Evolutionary conservation across 805 yeast genomes (phyloP), one percentile per base, ranked within the genome.

Genomic region (Priceomyces medius): DNA sequence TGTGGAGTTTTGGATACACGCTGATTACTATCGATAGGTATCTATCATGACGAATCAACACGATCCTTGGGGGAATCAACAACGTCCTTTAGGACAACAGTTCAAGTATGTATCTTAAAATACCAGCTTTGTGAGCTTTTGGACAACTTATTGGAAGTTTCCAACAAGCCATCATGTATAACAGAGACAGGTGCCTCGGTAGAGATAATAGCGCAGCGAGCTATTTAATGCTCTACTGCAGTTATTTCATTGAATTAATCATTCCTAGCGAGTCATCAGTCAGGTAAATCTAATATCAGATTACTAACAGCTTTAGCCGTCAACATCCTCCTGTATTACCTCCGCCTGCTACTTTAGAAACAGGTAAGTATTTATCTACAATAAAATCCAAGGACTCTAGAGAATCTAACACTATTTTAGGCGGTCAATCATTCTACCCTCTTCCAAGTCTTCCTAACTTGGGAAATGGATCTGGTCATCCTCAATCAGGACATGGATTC

Each of bases 271-370:
- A 26, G 14, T 14, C 14, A 26, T 26, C 12, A 8, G 29, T 26
- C 9, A 12, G 9, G n/a, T 14, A 26, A 12, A 26, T 26, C 7
- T 26, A 14, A 26, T n/a, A 12, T 26, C 10, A 34, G 18, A 7
- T 12, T 60, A 61, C 67, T 61, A 58, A 57, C 64, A 28, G 10
- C 39, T 37, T n/a, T 46, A 77, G 81, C 50, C 81, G 79, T 54
- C 82, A 75, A 57, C 77, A 66, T 37, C 79, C 81, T 5, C 82
- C 82, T 8, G 81, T 78, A 13, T 65, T 79, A 46, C 83, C 83
- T 5, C 82, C 83, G 9, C 83, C 83, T 13, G 77, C 78, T 13
- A 62, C 73, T 31, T 63, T 76, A 46, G 80, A 76, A 51, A 64
- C 74, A 41, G 75, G 78, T 70, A 69, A 40, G 75, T 71, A 32